Percentiles rank a stretch among this genome's conserved stretches.
phyloP scores from a whole-genome alignment of 1,139 yeast genomes.

The Eremothecium gossypii region DNA sequence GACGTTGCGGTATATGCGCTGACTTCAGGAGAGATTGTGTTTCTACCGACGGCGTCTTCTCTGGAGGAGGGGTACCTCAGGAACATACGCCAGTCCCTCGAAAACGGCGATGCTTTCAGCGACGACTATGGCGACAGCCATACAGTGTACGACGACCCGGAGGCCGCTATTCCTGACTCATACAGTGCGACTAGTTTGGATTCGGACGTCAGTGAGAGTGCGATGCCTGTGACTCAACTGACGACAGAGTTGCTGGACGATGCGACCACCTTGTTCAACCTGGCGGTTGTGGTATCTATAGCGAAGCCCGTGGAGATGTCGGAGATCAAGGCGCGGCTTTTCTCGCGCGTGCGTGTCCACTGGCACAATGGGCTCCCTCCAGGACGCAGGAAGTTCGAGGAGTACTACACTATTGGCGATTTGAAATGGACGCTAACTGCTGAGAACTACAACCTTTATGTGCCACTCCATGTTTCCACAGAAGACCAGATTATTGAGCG shows the following conservation, averaged over 20 bases:
- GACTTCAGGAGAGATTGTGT: slow-evolving; percentile 26
- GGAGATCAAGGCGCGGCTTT: slow-evolving; percentile 25
- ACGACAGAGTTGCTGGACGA: slow-evolving; percentile 31
- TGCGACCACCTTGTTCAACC: slow-evolving; percentile 36
- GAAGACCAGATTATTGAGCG: slow-evolving; percentile 22
- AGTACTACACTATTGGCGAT: slow-evolving; percentile 41
- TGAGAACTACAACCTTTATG: slow-evolving; percentile 40
- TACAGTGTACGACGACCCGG: neutral
- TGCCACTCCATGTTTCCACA: slow-evolving; percentile 27
- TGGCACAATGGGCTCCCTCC: slow-evolving; percentile 55
- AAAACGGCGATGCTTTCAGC: slow-evolving; percentile 6
- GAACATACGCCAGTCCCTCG: slow-evolving; percentile 20
- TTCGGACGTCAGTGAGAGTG: neutral
- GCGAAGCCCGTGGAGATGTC: slow-evolving; percentile 22
- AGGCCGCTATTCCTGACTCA: neutral
- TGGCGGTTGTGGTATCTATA: slow-evolving; percentile 26
- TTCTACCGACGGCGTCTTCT: slow-evolving; percentile 26
- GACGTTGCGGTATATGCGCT: slow-evolving; percentile 21
- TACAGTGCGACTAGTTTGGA: neutral
- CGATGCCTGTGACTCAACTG: slow-evolving; percentile 7
- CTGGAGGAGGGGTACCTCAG: slow-evolving; percentile 27
- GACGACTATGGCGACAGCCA: slow-evolving; percentile 3
- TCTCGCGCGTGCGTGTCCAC: slow-evolving; percentile 31
- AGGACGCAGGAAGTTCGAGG: slow-evolving; percentile 34
- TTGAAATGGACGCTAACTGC: slow-evolving; percentile 39